Percentiles rank a stretch among this genome's conserved stretches.
Evolutionary conservation across 2,329 filamentous ascomycete genomes (phyloP).

Genomic region (Triangularia setosa): DNA sequence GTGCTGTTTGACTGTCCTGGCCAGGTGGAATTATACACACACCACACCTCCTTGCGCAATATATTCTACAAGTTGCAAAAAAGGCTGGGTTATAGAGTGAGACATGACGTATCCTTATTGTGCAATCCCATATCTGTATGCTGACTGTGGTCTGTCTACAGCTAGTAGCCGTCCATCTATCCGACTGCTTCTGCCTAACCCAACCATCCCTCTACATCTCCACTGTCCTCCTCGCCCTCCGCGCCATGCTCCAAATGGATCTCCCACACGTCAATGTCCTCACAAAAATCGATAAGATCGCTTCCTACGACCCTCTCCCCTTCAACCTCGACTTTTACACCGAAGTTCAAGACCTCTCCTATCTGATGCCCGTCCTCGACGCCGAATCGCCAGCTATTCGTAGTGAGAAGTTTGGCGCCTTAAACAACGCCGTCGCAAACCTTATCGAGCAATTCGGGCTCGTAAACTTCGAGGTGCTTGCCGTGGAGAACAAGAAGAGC

Average conservation of each 20-base stretch:
- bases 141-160: constrained; percentile 40
- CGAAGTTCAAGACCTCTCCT: constrained; percentile 87
- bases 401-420: constrained; percentile 71
- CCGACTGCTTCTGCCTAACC: constrained; percentile 90
- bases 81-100: constrained; percentile 75
- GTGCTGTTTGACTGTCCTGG: constrained; percentile 94
- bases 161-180: constrained; percentile 90
- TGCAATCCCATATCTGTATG: neutral
- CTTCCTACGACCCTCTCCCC: constrained; percentile 77
- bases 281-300: constrained; percentile 94
- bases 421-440: constrained; percentile 83
- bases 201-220: constrained; percentile 93
- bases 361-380: constrained; percentile 76
- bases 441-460: constrained; percentile 87
- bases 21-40: constrained; percentile 95
- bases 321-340: constrained; percentile 98
- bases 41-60: constrained; percentile 86
- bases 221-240: constrained; percentile 84
- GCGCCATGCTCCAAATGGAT: constrained; percentile 98
- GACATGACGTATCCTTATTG: constrained; percentile 31
- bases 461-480: constrained; percentile 87
- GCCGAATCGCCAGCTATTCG: constrained; percentile 68
- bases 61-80: constrained; percentile 91
- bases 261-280: constrained; percentile 93
- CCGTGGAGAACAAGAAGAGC: constrained; percentile 93